Percentiles rank a stretch among this genome's conserved stretches.
These are phyloP conservation scores for Solanum dulcamara DNA, from an alignment of 257 asterid species.

Conservation along the genomic window DNA sequence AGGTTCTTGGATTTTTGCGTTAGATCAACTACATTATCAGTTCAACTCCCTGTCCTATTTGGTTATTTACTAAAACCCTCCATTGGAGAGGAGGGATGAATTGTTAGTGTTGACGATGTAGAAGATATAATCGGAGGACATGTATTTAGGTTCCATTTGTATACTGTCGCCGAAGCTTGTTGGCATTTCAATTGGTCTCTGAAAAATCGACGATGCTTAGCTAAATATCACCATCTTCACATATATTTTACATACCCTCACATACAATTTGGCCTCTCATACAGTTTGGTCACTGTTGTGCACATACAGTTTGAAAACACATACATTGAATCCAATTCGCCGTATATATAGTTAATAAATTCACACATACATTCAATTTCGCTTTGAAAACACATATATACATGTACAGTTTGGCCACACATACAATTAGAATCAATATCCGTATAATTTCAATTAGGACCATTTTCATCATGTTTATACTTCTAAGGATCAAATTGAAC, in stretches of 20 bases:
- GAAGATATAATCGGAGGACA: neutral
- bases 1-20: neutral
- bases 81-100: neutral
- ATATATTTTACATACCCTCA: neutral
- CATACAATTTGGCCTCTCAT: neutral
- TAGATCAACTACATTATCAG: neutral
- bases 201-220: neutral
- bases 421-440: no score
- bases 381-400: no score
- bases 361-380: no score
- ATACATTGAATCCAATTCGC: neutral
- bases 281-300: neutral
- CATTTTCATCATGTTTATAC: no score
- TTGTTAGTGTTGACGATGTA: constrained; percentile 3
- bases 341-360: no score
- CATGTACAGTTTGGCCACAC: no score
- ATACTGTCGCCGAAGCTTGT: no score
- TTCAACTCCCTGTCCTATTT: neutral
- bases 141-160: neutral
- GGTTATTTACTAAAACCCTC: constrained; percentile 1
- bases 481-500: neutral
- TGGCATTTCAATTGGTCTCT: no score
- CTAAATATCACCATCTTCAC: neutral
- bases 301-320: neutral
- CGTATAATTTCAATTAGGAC: no score